Evolutionary conservation across 2,329 filamentous ascomycete genomes (phyloP), one percentile per base, ranked within the genome.

Genomic region (Verruconis gallopava): DNA sequence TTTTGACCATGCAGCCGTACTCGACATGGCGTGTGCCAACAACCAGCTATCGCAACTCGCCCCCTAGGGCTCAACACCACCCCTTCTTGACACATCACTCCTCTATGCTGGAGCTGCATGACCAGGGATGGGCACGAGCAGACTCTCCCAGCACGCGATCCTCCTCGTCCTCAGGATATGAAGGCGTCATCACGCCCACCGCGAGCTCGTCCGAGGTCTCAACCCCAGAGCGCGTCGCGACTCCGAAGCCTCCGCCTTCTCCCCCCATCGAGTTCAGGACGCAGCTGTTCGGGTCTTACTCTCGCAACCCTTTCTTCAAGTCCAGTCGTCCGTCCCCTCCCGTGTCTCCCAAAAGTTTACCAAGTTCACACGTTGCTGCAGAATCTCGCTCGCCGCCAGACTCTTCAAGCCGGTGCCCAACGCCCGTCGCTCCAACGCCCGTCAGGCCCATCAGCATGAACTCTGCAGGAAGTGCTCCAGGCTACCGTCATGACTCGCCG

Each of bases 51-150:
- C n/a, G 34, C 34, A 36, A 15, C 37, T 56, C 58, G 12, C 55
- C 56, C 38, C 49, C 51, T 14, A 60, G 25, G 25, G 25, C 25
- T 30, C 25, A n/a, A n/a, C n/a, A 53, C 22, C 54, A 59, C 37
- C 56, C 54, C 42, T 54, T 52, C 35, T 53, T 63, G 21, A 53
- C 56, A 42, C 57, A 61, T 42, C 58, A 58, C 34, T 55, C 59
- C 42, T 62, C 59, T 33, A 60, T 62, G 58, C 52, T 59, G 38
- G 60, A 63, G 46, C 51, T 63, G 42, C 58, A 60, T 45, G 58
- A 61, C 30, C 56, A 60, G 38, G 51, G 49, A 12, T 53, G 50
- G 35, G 53, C 56, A 21, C 51, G 52, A 5, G 53, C 58, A 11
- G 52, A 58, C 12, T 61, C 60, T 44, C 58, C 58, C 12, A 56